Percentiles rank a stretch among this genome's conserved stretches.
Conservation (phyloP, 208 protist species). For the Crithidia brevicula region DNA sequence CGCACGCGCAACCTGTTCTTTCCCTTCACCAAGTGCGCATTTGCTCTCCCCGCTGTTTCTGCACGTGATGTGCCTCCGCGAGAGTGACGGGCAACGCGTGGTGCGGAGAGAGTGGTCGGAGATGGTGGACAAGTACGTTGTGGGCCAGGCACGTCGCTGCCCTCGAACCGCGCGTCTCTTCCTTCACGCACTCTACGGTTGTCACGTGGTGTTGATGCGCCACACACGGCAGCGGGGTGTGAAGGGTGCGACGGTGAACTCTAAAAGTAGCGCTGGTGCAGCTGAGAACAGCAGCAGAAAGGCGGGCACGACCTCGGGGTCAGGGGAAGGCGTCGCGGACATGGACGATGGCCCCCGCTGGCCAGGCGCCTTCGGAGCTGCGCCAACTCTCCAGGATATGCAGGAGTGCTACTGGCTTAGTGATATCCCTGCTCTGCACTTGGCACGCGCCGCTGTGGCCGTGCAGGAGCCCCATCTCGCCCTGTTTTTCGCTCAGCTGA, state of each 20-base stretch:
- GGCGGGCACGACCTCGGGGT: too few relatives aligned
- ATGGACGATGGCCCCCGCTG: background rate
- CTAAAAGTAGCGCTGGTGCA: background rate
- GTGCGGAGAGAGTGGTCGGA: conserved; percentile 46
- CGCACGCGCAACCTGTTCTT: background rate
- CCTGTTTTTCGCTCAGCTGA: conserved; percentile 58
- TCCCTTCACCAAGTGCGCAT: conserved; percentile 17
- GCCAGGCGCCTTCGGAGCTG: conserved; percentile 34
- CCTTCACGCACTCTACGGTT: conserved; percentile 46
- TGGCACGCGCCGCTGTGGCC: conserved; percentile 48
- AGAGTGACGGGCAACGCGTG: conserved; percentile 47
- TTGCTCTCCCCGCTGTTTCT: conserved; percentile 58
- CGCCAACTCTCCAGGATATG: conserved; percentile 53
- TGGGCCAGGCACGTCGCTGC: conserved; percentile 29
- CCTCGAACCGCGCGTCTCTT: conserved; percentile 41
- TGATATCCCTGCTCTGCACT: conserved; percentile 53
- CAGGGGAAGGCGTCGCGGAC: background rate
- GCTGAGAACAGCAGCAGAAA: conserved; percentile 8
- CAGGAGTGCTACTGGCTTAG: conserved; percentile 60
- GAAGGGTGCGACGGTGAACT: conserved; percentile 13
- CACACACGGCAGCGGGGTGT: conserved; percentile 51
- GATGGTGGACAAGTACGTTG: conserved; percentile 36
- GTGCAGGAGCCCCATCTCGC: conserved; percentile 54
- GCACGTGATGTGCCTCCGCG: conserved; percentile 56
- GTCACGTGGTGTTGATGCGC: conserved; percentile 37